Conservation (phyloP, 164 flowering plant genomes). For the Vitis rupestris region DNA sequence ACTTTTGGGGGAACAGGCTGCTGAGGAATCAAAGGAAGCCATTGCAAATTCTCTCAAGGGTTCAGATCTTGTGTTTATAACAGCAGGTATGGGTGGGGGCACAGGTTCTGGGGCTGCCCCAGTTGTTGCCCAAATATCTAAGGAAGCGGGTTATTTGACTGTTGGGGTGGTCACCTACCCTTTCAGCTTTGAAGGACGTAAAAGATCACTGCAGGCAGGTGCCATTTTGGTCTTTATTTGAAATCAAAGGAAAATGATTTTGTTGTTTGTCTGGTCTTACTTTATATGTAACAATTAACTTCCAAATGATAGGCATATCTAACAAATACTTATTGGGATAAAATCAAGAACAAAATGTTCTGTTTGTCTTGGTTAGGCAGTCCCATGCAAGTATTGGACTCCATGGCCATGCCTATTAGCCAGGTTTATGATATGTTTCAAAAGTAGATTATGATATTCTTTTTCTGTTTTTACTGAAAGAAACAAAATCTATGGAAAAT, state of each 20-base stretch:
- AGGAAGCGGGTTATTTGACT: constrained; percentile 94
- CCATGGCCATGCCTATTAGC: not conserved
- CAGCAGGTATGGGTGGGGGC: constrained; percentile 99
- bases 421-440: not conserved
- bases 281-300: not conserved
- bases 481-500: too few species aligned
- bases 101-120: constrained; percentile 99
- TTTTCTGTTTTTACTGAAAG: too few species aligned
- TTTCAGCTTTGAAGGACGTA: constrained; percentile 98
- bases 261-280: not conserved
- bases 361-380: not conserved
- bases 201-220: constrained; percentile 91
- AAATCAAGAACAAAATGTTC: not conserved
- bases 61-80: constrained; percentile 94
- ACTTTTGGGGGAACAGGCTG: constrained; percentile 92
- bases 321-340: not conserved
- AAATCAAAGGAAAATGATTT: not conserved
- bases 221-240: constrained; percentile 9
- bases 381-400: not conserved
- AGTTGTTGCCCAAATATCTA: constrained; percentile 90
- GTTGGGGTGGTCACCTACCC: constrained; percentile 99
- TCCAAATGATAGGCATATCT: not conserved
- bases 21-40: constrained; percentile 93
- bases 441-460: too few species aligned
- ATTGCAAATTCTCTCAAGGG: constrained; percentile 87